Conservation (phyloP, 2,329 filamentous ascomycete genomes). For the Bimuria novae-zelandiae region DNA sequence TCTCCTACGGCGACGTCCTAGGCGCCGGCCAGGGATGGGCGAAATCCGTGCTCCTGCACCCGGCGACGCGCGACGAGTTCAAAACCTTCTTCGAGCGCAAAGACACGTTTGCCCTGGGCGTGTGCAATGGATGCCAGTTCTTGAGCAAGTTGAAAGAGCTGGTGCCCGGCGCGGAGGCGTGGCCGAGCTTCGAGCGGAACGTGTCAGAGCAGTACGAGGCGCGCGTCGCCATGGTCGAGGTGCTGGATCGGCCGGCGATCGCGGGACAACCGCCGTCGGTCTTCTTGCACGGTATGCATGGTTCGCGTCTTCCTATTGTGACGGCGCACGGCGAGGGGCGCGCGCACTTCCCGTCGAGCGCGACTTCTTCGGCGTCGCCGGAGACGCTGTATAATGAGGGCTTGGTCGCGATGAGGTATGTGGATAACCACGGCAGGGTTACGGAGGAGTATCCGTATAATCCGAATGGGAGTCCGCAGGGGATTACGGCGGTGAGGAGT, state of each 20-base stretch:
- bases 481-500: conserved; percentile 79
- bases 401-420: conserved; percentile 78
- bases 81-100: conserved; percentile 81
- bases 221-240: conserved; percentile 81
- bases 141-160: conserved; percentile 79
- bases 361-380: conserved; percentile 47
- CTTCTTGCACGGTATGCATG: conserved; percentile 88
- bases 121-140: conserved; percentile 98
- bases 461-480: conserved; percentile 81
- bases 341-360: conserved; percentile 57
- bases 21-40: conserved; percentile 98
- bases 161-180: conserved; percentile 79
- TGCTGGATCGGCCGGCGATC: conserved; percentile 64
- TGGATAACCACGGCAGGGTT: conserved; percentile 76
- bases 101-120: conserved; percentile 90
- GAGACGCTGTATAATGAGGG: conserved; percentile 65
- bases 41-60: conserved; percentile 86
- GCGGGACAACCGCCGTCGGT: conserved; percentile 61
- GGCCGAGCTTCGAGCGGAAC: conserved; percentile 89
- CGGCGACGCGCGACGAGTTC: conserved; percentile 76
- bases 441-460: conserved; percentile 89
- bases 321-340: conserved; percentile 92
- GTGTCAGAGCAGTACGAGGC: conserved; percentile 87
- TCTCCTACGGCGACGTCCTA: conserved; percentile 91
- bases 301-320: conserved; percentile 79